Conservation (phyloP, 208 protist genomes). For the Polymyxa betae region DNA sequence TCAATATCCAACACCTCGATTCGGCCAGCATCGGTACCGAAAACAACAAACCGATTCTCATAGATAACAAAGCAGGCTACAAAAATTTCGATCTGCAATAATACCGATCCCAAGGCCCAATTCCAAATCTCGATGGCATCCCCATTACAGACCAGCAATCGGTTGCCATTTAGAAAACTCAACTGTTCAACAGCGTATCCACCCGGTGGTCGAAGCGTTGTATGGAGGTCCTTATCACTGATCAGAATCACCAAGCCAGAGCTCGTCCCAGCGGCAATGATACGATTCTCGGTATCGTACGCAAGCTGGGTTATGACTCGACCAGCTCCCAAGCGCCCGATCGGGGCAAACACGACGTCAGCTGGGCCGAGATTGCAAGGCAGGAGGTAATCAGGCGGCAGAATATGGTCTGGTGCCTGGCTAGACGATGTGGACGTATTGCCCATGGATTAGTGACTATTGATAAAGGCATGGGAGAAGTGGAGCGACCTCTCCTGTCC, state of each 20-base stretch:
- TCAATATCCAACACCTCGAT: background rate
- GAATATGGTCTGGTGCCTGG: background rate
- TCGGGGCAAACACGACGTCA: conserved; percentile 48
- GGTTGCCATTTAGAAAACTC: background rate
- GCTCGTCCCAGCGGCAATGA: background rate
- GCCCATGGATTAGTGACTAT: too few relatives aligned
- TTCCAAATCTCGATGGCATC: conserved; percentile 1
- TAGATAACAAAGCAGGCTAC: background rate
- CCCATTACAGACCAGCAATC: background rate
- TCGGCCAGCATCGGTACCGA: background rate
- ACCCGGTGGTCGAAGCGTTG: background rate
- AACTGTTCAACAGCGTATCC: background rate
- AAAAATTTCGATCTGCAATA: background rate
- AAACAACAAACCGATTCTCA: background rate
- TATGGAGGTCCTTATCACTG: too few relatives aligned
- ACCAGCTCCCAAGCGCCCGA: background rate
- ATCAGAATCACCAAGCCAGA: background rate
- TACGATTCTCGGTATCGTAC: background rate
- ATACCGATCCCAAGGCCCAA: background rate
- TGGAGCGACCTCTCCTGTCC: too few relatives aligned
- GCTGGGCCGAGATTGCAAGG: background rate
- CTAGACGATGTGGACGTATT: too few relatives aligned
- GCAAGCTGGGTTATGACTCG: background rate
- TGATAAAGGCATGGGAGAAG: too few relatives aligned
- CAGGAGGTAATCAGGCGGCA: background rate